Conservation (phyloP, 1,284 basidiomycete species). For the Lignosus rhinocerotis region DNA sequence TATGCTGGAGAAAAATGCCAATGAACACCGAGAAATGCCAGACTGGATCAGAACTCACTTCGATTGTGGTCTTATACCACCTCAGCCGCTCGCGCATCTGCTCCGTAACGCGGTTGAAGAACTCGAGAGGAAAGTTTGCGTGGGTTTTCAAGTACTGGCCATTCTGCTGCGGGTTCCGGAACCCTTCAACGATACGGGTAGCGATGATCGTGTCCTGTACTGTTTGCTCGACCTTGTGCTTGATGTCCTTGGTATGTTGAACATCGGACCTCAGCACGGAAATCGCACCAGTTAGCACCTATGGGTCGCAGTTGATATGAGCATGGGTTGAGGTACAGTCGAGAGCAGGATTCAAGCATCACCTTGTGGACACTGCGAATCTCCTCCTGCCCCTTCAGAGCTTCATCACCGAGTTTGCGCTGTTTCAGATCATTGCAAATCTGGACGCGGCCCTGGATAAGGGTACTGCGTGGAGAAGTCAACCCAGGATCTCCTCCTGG, state of each 20-base stretch:
- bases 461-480: constrained; percentile 42
- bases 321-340: neutral
- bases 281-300: constrained; percentile 64
- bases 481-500: neutral
- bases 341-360: neutral
- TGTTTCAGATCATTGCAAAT: constrained; percentile 77
- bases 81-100: constrained; percentile 70
- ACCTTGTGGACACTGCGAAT: constrained; percentile 70
- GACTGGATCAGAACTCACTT: constrained; percentile 43
- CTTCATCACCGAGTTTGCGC: constrained; percentile 73
- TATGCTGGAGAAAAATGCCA: constrained; percentile 53
- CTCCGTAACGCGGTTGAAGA: constrained; percentile 69
- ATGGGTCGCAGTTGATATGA: neutral
- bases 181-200: constrained; percentile 73
- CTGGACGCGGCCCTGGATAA: constrained; percentile 76
- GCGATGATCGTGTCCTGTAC: constrained; percentile 76
- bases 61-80: constrained; percentile 79
- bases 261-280: constrained; percentile 69
- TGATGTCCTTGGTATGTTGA: constrained; percentile 65
- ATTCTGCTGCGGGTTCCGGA: constrained; percentile 68
- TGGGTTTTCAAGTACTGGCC: constrained; percentile 70
- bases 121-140: constrained; percentile 83
- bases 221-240: constrained; percentile 70
- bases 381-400: constrained; percentile 68
- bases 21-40: neutral